phyloP scores from a whole-genome alignment of 345 rosid species.

The Noccaea bulbosa region DNA sequence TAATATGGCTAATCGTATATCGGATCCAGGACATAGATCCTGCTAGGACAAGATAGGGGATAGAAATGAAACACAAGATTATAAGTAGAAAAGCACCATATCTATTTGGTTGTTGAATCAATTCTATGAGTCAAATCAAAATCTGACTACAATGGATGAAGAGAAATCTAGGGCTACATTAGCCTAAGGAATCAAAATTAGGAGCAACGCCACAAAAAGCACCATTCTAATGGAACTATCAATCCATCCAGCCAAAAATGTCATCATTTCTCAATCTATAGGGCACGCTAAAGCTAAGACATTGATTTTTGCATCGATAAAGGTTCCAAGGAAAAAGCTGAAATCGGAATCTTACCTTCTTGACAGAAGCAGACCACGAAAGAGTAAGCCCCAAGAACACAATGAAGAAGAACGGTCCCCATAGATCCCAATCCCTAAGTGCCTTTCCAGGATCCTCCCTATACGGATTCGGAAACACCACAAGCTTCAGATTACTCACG shows the following conservation, averaged over 20 bases:
- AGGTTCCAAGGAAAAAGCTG: neutral
- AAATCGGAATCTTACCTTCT: constrained; percentile 36
- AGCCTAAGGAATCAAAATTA: neutral
- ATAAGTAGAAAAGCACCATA: constrained; percentile 5
- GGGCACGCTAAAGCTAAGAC: neutral
- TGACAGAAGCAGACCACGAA: constrained; percentile 56
- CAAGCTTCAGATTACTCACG: constrained; percentile 92
- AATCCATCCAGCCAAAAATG: neutral
- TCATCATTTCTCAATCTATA: neutral
- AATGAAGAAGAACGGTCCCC: constrained; percentile 98
- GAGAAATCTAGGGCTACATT: neutral
- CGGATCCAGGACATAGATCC: constrained; percentile 1
- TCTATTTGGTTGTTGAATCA: neutral
- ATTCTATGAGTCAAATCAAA: neutral
- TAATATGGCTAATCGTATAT: neutral
- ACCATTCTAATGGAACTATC: neutral
- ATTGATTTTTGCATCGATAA: neutral
- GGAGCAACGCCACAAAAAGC: constrained; percentile 5
- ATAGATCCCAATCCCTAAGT: constrained; percentile 97
- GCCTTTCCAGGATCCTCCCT: constrained; percentile 99
- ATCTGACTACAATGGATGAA: neutral
- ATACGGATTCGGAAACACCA: constrained; percentile 89
- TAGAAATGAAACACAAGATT: neutral
- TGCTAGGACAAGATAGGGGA: neutral
- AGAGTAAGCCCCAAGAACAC: constrained; percentile 90